phyloP scores from a whole-genome alignment of 495 filamentous ascomycete genomes.

The Sabuloglossum arenarium region DNA sequence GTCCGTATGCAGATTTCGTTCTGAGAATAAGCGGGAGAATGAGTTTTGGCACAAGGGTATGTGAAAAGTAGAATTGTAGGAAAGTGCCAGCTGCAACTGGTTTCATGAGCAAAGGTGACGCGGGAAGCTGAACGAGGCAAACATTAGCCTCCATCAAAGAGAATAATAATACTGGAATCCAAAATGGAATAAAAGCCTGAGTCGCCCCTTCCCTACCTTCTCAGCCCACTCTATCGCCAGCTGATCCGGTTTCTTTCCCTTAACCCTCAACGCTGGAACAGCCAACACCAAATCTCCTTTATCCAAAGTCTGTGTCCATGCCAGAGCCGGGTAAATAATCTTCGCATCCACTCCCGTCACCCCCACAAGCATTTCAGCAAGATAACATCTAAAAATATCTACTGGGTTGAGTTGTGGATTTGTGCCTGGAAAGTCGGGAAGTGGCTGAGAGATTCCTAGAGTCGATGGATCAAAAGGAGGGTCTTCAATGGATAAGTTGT shows the following conservation, averaged over 20 bases:
- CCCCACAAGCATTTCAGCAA: constrained; percentile 51
- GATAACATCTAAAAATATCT: constrained; percentile 73
- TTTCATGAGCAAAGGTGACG: constrained; percentile 13
- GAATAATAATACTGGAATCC: neutral
- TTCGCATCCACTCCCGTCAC: constrained; percentile 49
- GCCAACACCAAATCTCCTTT: constrained; percentile 18
- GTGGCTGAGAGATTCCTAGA: constrained; percentile 16
- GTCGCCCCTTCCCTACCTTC: constrained; percentile 9
- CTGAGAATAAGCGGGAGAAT: constrained; percentile 25
- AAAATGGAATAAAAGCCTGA: neutral
- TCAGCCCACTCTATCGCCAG: constrained; percentile 11
- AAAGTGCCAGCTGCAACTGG: constrained; percentile 15
- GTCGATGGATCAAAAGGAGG: constrained; percentile 13
- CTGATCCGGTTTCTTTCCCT: constrained; percentile 9
- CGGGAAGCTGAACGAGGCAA: constrained; percentile 12
- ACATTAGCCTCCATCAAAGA: neutral
- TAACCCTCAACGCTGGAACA: constrained; percentile 15
- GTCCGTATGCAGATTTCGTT: constrained; percentile 19
- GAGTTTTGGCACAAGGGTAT: constrained; percentile 19
- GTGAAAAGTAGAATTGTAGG: constrained; percentile 19
- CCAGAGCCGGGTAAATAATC: constrained; percentile 46
- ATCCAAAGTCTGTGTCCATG: constrained; percentile 10
- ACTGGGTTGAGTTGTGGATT: constrained; percentile 59
- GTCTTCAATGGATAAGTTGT: constrained; percentile 2
- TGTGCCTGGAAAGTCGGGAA: constrained; percentile 27